These are phyloP conservation scores for Penicillium sp. DNA, from an alignment of 2,329 filamentous ascomycete genomes.

Conservation along the genomic window DNA sequence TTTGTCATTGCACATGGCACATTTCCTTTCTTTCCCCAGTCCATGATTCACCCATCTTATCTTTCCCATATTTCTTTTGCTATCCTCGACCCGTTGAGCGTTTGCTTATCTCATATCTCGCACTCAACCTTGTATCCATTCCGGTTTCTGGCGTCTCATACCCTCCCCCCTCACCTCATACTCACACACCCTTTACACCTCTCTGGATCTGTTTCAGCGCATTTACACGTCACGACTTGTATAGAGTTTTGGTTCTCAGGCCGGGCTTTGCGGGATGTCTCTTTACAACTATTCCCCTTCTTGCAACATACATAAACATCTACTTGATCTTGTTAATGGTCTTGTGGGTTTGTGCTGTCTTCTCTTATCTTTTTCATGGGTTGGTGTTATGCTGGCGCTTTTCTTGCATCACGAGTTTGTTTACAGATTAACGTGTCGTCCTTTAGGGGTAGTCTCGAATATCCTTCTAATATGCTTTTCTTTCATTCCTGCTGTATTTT, in stretches of 20 bases:
- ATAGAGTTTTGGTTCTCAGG: conserved; percentile 25
- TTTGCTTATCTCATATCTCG: conserved; percentile 3
- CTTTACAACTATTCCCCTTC: conserved; percentile 18
- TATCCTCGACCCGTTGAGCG: conserved; percentile 7
- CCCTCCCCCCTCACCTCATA: conserved; percentile 9
- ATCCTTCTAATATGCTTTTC: not conserved
- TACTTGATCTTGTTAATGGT: conserved; percentile 11
- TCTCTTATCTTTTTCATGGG: conserved; percentile 17
- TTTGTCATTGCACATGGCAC: not conserved
- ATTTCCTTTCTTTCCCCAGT: not conserved
- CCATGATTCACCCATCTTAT: not conserved
- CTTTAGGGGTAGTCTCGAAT: not conserved
- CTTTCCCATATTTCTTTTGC: not conserved
- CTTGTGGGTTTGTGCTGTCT: not conserved
- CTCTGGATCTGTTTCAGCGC: conserved; percentile 15
- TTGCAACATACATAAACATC: conserved; percentile 22
- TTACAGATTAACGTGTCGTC: not conserved
- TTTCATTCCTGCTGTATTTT: not conserved
- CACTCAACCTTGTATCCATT: conserved; percentile 9
- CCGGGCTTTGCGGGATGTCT: conserved; percentile 16
- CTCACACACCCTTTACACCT: conserved; percentile 4
- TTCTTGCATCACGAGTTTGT: conserved; percentile 13
- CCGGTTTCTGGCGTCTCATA: conserved; percentile 20
- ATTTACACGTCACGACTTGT: conserved; percentile 26
- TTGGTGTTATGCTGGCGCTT: conserved; percentile 18